Base-by-base conservation (phyloP, 495 filamentous ascomycete species). In the Filosporella fistucella region DNA sequence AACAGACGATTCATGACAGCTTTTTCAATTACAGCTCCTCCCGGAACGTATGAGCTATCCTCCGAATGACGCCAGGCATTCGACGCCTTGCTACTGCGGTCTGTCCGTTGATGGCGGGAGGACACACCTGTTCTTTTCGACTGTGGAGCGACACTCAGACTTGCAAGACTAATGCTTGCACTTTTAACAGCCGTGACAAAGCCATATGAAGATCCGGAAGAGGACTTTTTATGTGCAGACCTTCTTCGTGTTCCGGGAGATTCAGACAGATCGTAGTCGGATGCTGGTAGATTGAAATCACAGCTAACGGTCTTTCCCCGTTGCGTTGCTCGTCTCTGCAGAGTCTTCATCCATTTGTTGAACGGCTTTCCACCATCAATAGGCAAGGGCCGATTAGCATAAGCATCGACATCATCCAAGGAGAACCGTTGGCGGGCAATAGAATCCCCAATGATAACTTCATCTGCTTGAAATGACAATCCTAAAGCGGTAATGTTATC, bases 121-220 rank as follows among this genome's bases (percentile, higher is more conserved):
- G 66, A 79, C 63, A 64, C 71, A 48, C 60, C 71, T 32, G 68
- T 78, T 63, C 56, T 70, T 42, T 70, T 72, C 28, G 85, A 86
- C 33, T 76, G 73, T 20, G 71, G 74, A 22, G 80, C 67, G 21
- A 84, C 66, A 57, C 85, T 90, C 41, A 76, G 71, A 41, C 82
- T 88, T 11, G 81, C 75, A 32, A 87, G 66, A 43, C 85, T 94
- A 22, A 86, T 68, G 35, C 81, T 86, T 29, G 85, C 81, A 17
- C 88, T 91, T 57, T 84, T 91, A 44, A 91, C 76, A 10, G 78
- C 83, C 13, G 81, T 78, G 18, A 95, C 77, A 45, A 88, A 85
- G 7, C 68, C 80, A 49, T 84, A 78, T 6, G 89, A 94, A 17
- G 86, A 86, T 23, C 71, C 74, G 2, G 76, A 77, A 1, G 87